Conservation (phyloP, 345 rosid genomes). For the Brassica juncea region DNA sequence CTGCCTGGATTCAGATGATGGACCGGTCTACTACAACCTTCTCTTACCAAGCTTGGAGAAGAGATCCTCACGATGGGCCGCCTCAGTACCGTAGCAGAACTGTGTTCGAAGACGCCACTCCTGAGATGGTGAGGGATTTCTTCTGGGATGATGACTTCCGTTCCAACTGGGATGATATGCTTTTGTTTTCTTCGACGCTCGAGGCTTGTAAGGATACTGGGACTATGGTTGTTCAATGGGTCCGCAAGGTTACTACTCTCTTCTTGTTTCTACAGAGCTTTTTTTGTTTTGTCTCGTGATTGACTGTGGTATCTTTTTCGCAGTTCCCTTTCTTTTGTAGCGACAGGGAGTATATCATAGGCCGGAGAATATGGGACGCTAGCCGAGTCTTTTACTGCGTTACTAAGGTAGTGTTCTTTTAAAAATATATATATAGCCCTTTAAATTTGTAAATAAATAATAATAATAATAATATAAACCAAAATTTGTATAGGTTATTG, state of each 20-base stretch:
- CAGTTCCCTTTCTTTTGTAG: conserved; percentile 99
- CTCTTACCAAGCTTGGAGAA: conserved; percentile 86
- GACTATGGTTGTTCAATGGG: conserved; percentile 85
- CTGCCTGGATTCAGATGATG: conserved; percentile 97
- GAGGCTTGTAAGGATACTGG: conserved; percentile 78
- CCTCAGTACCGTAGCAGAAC: conserved; percentile 89
- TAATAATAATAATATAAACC: no score
- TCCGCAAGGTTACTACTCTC: conserved; percentile 67
- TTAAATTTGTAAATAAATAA: no score
- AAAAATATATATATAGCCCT: no score
- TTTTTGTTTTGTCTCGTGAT: neutral
- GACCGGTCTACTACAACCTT: conserved; percentile 70
- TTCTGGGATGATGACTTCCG: conserved; percentile 97
- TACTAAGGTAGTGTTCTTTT: conserved; percentile 56
- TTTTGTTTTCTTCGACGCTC: conserved; percentile 55
- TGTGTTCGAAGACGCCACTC: conserved; percentile 82
- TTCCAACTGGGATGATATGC: conserved; percentile 88
- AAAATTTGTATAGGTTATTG: no score
- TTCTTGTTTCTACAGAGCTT: neutral
- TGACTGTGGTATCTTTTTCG: neutral
- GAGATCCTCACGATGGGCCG: conserved; percentile 88
- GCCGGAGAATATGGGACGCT: conserved; percentile 94
- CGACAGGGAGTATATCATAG: conserved; percentile 88
- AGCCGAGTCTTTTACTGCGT: conserved; percentile 77
- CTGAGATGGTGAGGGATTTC: conserved; percentile 90